Evolutionary conservation across 352 stramenopile species (phyloP), one percentile per base, ranked within the genome.

Genomic region (Aphanomyces cochlioides): DNA sequence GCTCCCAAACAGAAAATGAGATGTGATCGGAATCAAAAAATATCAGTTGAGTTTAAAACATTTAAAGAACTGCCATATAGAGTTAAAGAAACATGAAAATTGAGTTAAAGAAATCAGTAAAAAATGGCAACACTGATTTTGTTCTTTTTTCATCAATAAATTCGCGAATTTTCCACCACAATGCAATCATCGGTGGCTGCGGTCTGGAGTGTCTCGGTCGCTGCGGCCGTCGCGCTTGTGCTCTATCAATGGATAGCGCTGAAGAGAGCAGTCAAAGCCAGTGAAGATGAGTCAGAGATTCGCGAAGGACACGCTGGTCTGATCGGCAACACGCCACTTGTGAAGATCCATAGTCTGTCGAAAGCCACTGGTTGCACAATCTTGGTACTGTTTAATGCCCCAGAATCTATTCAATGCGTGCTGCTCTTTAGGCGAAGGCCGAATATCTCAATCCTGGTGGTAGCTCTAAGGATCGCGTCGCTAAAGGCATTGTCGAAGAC

Each of bases 381-480:
- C 74, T 75, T 97, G 45, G 89, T 95, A 74, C 7, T 69, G 38
- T 50, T 17, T 40, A 69, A 37, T 38, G 28, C 50, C 7, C 47
- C 39, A 36, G 4, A 47, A 47, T 15, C 3, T 4, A 12, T 65
- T 40, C 60, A 13, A 56, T 65, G 6, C 21, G 54, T 34, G 21
- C n/a, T 21, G 43, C 70, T 41, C 5, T 60, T 17, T 58, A 93
- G 84, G 88, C 82, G 5, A 98, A 99, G 76, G 96, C 97, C 34
- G 97, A 99, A 83, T 98, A 90, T 48, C 79, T 98, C 69, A 99
- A 99, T 81, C 97, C 97, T 3, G 96, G 96, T 40, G 96, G 96
- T 8, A 99, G 93, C 57, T 97, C 94, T 3, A 99, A 99, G 74
- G 97, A 99, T 78, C 88, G 97, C 34, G 89, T 98, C 7, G 97